phyloP scores from a whole-genome alignment of 2,329 filamentous ascomycete genomes.

The Aspergillus carbonarius region DNA sequence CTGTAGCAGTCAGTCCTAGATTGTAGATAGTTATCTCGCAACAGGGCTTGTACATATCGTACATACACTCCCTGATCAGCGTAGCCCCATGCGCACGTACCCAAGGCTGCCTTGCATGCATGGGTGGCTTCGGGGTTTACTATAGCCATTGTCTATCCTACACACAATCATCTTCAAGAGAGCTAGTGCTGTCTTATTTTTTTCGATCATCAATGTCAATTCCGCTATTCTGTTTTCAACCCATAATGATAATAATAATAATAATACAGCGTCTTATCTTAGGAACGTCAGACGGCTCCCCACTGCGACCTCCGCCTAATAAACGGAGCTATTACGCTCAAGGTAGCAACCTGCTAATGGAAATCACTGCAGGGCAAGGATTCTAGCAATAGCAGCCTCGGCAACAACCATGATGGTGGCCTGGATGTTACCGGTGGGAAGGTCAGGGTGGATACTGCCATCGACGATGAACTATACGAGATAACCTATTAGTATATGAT shows the following conservation, averaged over 20 bases:
- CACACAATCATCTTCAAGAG: too few relatives aligned
- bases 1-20: background rate
- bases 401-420: constrained; percentile 64
- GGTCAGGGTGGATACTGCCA: constrained; percentile 37
- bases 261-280: background rate
- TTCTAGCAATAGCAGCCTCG: constrained; percentile 56
- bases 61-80: too few relatives aligned
- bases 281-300: background rate
- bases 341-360: background rate
- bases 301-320: background rate
- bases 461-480: constrained; percentile 28
- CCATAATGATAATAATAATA: background rate
- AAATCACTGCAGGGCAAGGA: constrained; percentile 43
- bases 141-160: too few relatives aligned
- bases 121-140: too few relatives aligned
- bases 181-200: too few relatives aligned
- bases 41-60: too few relatives aligned
- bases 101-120: too few relatives aligned
- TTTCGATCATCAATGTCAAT: background rate
- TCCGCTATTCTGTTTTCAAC: background rate
- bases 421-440: constrained; percentile 67
- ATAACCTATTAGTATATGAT: constrained; percentile 35
- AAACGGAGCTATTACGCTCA: background rate
- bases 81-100: too few relatives aligned
- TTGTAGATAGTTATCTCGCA: background rate